Evolutionary conservation across 768 basidiomycete species (phyloP).

Genomic region (Hericium coralloides): DNA sequence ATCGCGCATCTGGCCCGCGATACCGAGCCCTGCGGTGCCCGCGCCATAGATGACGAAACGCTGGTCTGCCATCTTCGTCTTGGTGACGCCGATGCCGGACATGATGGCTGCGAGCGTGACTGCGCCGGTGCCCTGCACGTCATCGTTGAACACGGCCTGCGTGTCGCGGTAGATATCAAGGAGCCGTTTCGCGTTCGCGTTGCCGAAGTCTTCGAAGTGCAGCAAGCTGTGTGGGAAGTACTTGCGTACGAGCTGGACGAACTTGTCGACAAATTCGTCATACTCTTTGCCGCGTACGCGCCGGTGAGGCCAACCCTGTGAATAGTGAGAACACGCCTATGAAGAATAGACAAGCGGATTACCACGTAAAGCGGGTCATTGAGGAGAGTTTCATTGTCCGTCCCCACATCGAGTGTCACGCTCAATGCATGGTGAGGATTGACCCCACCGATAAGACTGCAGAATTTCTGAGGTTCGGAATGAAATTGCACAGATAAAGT

Average conservation of each 20-base stretch:
- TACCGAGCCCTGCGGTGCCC: conserved; percentile 77
- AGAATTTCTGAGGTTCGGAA: background rate
- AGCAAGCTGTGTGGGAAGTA: conserved; percentile 55
- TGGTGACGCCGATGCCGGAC: conserved; percentile 61
- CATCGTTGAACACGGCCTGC: conserved; percentile 79
- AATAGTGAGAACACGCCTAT: background rate
- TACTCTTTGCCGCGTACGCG: conserved; percentile 70
- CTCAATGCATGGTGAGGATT: conserved; percentile 49
- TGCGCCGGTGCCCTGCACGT: conserved; percentile 79
- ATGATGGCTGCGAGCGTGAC: conserved; percentile 65
- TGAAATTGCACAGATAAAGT: background rate
- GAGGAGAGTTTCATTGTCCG: conserved; percentile 56
- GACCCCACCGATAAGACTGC: conserved; percentile 55
- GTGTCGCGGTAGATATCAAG: conserved; percentile 51
- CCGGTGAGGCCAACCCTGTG: conserved; percentile 62
- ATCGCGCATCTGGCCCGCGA: conserved; percentile 66
- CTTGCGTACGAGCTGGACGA: conserved; percentile 70
- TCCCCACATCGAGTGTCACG: conserved; percentile 70
- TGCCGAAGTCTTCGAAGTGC: conserved; percentile 85
- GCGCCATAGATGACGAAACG: conserved; percentile 74
- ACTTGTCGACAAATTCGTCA: conserved; percentile 70
- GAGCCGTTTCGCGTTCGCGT: conserved; percentile 63
- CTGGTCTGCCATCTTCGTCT: conserved; percentile 58
- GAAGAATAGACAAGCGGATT: conserved; percentile 17
- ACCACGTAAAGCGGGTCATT: conserved; percentile 62